These are phyloP conservation scores for Mariannaea sp. DNA, from an alignment of 2,329 filamentous ascomycete species.

Conservation along the genomic window DNA sequence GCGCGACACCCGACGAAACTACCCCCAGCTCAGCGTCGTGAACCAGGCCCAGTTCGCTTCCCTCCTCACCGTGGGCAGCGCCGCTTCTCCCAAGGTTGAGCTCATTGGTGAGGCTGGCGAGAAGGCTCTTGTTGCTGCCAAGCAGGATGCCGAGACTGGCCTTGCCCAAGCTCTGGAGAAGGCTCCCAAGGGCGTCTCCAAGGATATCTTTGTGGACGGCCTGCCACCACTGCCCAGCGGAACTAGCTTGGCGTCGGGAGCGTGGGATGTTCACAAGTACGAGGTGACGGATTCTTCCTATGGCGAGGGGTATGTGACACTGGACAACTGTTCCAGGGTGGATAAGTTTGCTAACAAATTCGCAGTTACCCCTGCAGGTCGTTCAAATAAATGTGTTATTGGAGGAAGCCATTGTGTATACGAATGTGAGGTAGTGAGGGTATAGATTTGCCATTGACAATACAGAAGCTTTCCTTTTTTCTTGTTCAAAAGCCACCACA, in stretches of 20 bases:
- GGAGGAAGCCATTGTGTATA: slow-evolving; percentile 37
- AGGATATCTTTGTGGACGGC: slow-evolving; percentile 73
- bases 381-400: slow-evolving; percentile 53
- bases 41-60: slow-evolving; percentile 84
- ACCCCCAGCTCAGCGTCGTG: slow-evolving; percentile 79
- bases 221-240: slow-evolving; percentile 86
- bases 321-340: background rate
- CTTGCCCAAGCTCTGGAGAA: slow-evolving; percentile 74
- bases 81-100: slow-evolving; percentile 79
- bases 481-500: slow-evolving; percentile 10
- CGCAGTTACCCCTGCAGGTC: slow-evolving; percentile 67
- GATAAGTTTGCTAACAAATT: slow-evolving; percentile 27
- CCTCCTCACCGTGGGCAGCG: slow-evolving; percentile 83
- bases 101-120: slow-evolving; percentile 67
- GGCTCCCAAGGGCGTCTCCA: slow-evolving; percentile 57
- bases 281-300: slow-evolving; percentile 71
- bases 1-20: slow-evolving; percentile 82
- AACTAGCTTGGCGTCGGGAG: slow-evolving; percentile 57
- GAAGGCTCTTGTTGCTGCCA: slow-evolving; percentile 73
- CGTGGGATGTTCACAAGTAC: slow-evolving; percentile 73
- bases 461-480: slow-evolving; percentile 34
- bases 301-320: slow-evolving; percentile 64
- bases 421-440: slow-evolving; percentile 36
- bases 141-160: slow-evolving; percentile 75
- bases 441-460: slow-evolving; percentile 41